Conservation (phyloP, 176 grass and related monocot genomes). For the Cymbopogon citratus region DNA sequence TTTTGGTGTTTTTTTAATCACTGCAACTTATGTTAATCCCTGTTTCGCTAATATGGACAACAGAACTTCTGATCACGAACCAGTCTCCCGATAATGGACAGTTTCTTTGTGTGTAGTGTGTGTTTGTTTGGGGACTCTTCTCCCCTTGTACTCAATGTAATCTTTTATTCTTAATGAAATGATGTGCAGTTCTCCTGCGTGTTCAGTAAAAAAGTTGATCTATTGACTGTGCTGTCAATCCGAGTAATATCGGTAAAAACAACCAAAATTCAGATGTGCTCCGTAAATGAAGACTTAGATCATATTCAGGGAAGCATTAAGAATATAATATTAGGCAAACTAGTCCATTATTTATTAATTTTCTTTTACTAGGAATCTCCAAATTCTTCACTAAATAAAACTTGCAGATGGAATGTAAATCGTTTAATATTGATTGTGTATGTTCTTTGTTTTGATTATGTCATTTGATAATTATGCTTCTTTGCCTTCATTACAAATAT, state of each 20-base stretch:
- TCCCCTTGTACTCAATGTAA: background rate
- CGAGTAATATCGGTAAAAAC: background rate
- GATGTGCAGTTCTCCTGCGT: background rate
- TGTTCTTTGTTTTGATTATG: slow-evolving; percentile 22
- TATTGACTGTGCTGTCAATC: background rate
- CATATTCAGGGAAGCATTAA: background rate
- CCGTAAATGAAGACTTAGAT: background rate
- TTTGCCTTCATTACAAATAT: slow-evolving; percentile 19
- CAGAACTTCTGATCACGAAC: background rate
- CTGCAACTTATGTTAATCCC: background rate
- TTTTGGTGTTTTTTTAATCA: background rate
- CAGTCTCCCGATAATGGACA: background rate
- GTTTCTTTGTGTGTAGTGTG: background rate
- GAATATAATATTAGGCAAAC: slow-evolving; percentile 4
- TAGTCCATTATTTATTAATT: background rate
- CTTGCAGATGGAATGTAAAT: background rate
- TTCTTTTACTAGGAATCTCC: background rate
- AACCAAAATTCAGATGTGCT: background rate
- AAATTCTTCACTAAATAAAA: slow-evolving; percentile 1
- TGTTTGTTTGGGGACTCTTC: background rate
- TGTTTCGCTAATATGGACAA: background rate
- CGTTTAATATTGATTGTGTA: background rate
- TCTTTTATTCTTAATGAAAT: background rate
- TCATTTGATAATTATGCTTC: slow-evolving; percentile 9
- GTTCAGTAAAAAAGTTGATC: background rate